Evolutionary conservation across 1,139 yeast genomes (phyloP).

Genomic region (Yamadazyma taylorii): DNA sequence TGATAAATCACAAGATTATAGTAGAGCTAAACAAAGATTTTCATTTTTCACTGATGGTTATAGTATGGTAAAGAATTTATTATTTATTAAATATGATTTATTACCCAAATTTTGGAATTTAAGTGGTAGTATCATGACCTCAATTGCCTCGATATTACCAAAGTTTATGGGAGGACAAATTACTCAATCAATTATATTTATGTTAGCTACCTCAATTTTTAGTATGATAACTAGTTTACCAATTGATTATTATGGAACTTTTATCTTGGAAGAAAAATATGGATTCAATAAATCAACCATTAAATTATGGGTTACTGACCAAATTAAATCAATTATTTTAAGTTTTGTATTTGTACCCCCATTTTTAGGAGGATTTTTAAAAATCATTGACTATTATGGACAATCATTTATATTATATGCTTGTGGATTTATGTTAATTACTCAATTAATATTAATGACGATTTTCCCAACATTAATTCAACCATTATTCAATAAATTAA

Average conservation of each 20-base stretch:
- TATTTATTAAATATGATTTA: conserved; percentile 58
- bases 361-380: conserved; percentile 69
- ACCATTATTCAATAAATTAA: conserved; percentile 88
- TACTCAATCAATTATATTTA: conserved; percentile 68
- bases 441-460: conserved; percentile 73
- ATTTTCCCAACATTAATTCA: conserved; percentile 80
- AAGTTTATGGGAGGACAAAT: conserved; percentile 53
- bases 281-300: conserved; percentile 89
- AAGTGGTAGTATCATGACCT: conserved; percentile 43
- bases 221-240: conserved; percentile 64
- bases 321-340: conserved; percentile 58
- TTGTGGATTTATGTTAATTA: conserved; percentile 66
- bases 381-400: conserved; percentile 78
- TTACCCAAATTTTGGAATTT: conserved; percentile 69
- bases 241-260: conserved; percentile 68
- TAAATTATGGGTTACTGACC: conserved; percentile 69
- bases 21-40: conserved; percentile 78
- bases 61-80: conserved; percentile 55
- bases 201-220: conserved; percentile 43
- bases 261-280: conserved; percentile 86
- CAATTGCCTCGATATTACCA: conserved; percentile 37
- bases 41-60: conserved; percentile 56
- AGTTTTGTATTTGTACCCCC: conserved; percentile 68
- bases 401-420: conserved; percentile 78
- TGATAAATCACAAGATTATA: conserved; percentile 74